phyloP scores from a whole-genome alignment of 305 asterid species.

The Fraxinus nigra region DNA sequence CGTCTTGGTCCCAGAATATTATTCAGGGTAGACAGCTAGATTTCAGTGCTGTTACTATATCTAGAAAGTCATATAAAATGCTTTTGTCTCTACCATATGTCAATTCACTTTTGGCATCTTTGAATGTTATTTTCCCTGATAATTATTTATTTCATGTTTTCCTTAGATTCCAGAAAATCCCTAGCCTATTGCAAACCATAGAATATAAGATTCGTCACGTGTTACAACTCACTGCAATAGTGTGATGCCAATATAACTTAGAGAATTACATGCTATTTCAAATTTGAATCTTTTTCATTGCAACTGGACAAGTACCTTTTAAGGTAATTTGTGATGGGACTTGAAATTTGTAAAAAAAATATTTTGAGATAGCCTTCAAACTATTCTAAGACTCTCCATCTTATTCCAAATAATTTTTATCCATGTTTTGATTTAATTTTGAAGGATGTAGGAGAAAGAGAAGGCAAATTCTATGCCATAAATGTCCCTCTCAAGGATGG shows the following conservation, averaged over 20 bases:
- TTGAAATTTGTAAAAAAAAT: not conserved
- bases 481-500: slow-evolving; percentile 97
- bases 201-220: not conserved
- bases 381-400: slow-evolving; percentile 5
- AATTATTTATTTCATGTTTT: not conserved
- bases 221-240: not conserved
- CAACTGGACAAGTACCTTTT: not conserved
- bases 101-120: not conserved
- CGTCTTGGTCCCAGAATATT: not conserved
- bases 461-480: slow-evolving; percentile 88
- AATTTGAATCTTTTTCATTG: not conserved
- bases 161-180: not conserved
- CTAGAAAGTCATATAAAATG: not conserved
- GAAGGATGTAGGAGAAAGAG: slow-evolving; percentile 96
- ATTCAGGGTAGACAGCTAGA: not conserved
- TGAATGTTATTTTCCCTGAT: not conserved
- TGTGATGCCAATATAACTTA: not conserved
- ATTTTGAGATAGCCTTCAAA: not conserved
- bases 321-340: not conserved
- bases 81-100: not conserved
- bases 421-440: slow-evolving; percentile 32
- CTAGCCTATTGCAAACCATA: not conserved
- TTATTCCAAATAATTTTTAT: slow-evolving; percentile 20
- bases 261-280: not conserved
- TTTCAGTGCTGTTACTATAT: not conserved